These are phyloP conservation scores for Fraxinus pennsylvanica DNA, from an alignment of 257 asterid genomes.

Conservation along the genomic window DNA sequence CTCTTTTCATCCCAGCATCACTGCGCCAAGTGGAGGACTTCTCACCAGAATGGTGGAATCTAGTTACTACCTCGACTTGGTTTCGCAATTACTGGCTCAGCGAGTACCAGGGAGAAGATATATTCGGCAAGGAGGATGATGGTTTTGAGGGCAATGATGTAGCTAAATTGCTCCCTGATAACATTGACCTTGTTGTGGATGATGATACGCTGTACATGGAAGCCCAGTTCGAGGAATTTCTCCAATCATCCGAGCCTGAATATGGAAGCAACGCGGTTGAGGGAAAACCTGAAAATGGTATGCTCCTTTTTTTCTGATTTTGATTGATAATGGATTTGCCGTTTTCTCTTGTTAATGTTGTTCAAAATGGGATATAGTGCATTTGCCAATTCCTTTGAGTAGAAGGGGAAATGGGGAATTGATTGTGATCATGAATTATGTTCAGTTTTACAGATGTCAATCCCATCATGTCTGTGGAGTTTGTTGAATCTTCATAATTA, in stretches of 20 bases:
- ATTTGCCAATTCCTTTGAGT: too few relatives aligned
- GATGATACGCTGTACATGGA: conserved; percentile 83
- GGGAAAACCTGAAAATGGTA: conserved; percentile 46
- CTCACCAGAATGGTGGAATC: conserved; percentile 94
- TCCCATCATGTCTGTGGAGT: too few relatives aligned
- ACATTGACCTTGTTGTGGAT: conserved; percentile 73
- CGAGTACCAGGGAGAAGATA: conserved; percentile 62
- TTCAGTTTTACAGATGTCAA: too few relatives aligned
- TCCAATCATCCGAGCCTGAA: conserved; percentile 49
- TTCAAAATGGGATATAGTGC: too few relatives aligned
- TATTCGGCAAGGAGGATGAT: conserved; percentile 34
- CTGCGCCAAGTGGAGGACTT: conserved; percentile 90
- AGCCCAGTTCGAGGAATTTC: conserved; percentile 83
- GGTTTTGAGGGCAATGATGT: conserved; percentile 22
- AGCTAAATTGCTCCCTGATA: conserved; percentile 67
- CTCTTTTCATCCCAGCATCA: conserved; percentile 69
- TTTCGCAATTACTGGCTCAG: conserved; percentile 82
- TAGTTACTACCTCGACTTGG: conserved; percentile 81
- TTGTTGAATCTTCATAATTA: too few relatives aligned
- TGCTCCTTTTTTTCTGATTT: background rate
- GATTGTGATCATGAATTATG: too few relatives aligned
- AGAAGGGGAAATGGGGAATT: too few relatives aligned
- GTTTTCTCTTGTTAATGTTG: background rate
- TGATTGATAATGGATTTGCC: background rate
- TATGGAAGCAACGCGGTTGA: conserved; percentile 30